A percentile compares a stretch with the other conserved stretches of the same genome.
phyloP scores from a whole-genome alignment of 768 basidiomycete genomes.

The Suillus fuscotomentosus region DNA sequence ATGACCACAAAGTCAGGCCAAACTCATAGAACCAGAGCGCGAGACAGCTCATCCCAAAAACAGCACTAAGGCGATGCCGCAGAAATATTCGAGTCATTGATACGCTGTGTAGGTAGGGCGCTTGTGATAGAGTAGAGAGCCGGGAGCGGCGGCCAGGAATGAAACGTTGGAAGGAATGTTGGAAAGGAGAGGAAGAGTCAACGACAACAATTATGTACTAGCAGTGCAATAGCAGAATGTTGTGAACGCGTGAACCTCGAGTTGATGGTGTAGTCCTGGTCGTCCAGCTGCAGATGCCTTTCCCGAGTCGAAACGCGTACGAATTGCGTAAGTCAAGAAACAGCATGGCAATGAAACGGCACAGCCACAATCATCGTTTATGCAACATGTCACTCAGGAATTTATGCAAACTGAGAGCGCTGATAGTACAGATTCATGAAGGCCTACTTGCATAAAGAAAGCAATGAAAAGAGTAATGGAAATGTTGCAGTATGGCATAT shows the following conservation, averaged over 20 bases:
- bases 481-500: slow-evolving; percentile 20
- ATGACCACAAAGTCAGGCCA: slow-evolving; percentile 25
- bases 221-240: background rate
- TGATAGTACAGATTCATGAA: slow-evolving; percentile 8
- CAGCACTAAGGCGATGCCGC: background rate
- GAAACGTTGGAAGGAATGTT: background rate
- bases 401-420: slow-evolving; percentile 4
- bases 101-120: background rate
- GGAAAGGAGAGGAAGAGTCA: slow-evolving; percentile 2
- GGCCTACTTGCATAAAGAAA: slow-evolving; percentile 14
- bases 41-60: background rate
- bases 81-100: background rate
- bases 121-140: background rate
- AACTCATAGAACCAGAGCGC: background rate
- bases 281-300: background rate
- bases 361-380: background rate
- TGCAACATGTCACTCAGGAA: background rate
- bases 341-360: background rate
- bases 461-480: slow-evolving; percentile 13
- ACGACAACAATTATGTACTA: background rate
- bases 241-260: slow-evolving; percentile 1
- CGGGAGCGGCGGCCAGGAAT: background rate
- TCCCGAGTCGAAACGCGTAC: background rate
- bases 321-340: background rate
- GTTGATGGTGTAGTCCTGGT: background rate